A percentile compares a stretch with the other conserved stretches of the same genome.
Conservation (phyloP, 257 asterid genomes). For the Solanum chiquidenum region DNA sequence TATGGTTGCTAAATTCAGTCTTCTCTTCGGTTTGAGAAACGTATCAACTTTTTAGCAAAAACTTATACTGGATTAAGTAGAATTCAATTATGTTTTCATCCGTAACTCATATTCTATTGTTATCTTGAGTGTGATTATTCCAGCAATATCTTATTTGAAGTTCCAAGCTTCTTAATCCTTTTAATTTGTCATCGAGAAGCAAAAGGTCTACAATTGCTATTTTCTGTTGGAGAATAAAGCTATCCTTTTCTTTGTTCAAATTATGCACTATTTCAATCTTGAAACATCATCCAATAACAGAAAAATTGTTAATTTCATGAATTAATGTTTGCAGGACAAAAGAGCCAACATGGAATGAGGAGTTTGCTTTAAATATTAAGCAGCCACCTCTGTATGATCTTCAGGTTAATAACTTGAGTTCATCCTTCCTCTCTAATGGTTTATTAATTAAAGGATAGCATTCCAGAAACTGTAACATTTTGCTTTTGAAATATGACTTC, state of each 20-base stretch:
- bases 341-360: constrained; percentile 98
- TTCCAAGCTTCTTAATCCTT: background rate
- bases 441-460: background rate
- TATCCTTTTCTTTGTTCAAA: background rate
- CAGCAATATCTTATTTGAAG: background rate
- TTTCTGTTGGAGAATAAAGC: background rate
- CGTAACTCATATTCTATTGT: background rate
- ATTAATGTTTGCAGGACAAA: constrained; percentile 58
- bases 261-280: background rate
- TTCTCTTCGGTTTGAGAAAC: background rate
- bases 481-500: background rate
- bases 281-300: background rate
- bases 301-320: background rate
- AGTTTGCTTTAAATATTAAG: constrained; percentile 76
- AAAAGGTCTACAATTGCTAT: background rate
- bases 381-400: constrained; percentile 58
- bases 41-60: background rate
- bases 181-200: background rate
- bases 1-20: background rate
- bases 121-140: background rate
- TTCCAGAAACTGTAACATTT: background rate
- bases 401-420: constrained; percentile 46
- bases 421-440: background rate
- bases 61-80: background rate
- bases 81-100: background rate